Percentiles rank a stretch among this genome's conserved stretches.
phyloP scores from a whole-genome alignment of 257 asterid genomes.

The Thymus quinquecostatus region DNA sequence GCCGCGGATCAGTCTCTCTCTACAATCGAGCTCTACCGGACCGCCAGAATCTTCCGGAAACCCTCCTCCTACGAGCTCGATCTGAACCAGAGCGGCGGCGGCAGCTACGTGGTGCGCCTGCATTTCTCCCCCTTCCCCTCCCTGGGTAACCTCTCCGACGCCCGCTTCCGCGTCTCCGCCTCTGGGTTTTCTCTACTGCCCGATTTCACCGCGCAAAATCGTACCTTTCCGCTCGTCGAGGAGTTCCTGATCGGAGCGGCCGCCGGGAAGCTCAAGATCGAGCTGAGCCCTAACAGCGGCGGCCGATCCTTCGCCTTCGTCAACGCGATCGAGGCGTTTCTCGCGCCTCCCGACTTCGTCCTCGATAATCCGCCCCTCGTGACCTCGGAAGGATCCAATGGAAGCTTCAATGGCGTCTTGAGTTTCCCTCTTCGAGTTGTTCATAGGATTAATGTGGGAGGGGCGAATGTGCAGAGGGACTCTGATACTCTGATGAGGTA shows the following conservation, averaged over 20 bases:
- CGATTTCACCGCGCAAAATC: constrained; percentile 30
- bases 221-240: constrained; percentile 31
- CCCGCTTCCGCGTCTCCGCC: constrained; percentile 45
- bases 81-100: constrained; percentile 19
- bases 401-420: neutral
- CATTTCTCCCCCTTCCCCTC: constrained; percentile 50
- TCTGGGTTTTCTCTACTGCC: constrained; percentile 44
- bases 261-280: constrained; percentile 36
- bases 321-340: constrained; percentile 59
- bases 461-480: constrained; percentile 23
- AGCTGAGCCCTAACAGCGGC: constrained; percentile 36
- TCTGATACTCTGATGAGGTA: constrained; percentile 47
- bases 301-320: constrained; percentile 47
- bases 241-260: constrained; percentile 46
- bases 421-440: constrained; percentile 34
- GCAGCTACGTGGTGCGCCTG: constrained; percentile 53
- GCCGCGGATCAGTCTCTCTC: constrained; percentile 1
- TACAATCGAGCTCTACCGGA: constrained; percentile 9
- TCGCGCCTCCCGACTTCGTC: constrained; percentile 43
- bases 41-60: constrained; percentile 51
- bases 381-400: constrained; percentile 12
- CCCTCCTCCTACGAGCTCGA: constrained; percentile 42
- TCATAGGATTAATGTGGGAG: constrained; percentile 70
- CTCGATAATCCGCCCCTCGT: constrained; percentile 14
- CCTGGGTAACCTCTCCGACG: constrained; percentile 28